Percentiles rank a stretch among this genome's conserved stretches.
phyloP scores from a whole-genome alignment of 2,329 filamentous ascomycete species.

The Cladobotryum protrusum region DNA sequence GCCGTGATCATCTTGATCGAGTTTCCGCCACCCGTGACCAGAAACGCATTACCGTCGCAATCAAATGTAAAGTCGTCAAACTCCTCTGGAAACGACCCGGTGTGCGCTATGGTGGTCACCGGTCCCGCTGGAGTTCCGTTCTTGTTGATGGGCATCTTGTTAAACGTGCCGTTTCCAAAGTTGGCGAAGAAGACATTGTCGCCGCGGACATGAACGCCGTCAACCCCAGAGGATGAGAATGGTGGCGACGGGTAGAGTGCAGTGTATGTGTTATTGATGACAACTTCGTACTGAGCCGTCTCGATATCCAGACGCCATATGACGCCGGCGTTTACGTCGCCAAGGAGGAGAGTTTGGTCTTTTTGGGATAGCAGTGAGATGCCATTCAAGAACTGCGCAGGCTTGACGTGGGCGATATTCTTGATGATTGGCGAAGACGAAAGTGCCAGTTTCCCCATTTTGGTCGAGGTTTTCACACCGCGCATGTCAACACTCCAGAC shows the following conservation, averaged over 20 bases:
- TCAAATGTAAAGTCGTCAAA: conserved; percentile 19
- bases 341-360: conserved; percentile 15
- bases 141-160: conserved; percentile 14
- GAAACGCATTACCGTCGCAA: conserved; percentile 15
- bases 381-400: conserved; percentile 22
- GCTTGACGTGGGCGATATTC: conserved; percentile 15
- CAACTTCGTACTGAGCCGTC: conserved; percentile 17
- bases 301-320: conserved; percentile 19
- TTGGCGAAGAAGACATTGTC: conserved; percentile 22
- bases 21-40: conserved; percentile 16
- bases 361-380: conserved; percentile 15
- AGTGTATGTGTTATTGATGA: conserved; percentile 20
- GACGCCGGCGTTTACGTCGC: conserved; percentile 17
- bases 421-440: conserved; percentile 12
- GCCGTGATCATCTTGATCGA: conserved; percentile 13
- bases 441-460: conserved; percentile 2
- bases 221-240: conserved; percentile 14
- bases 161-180: conserved; percentile 16
- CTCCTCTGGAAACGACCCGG: background rate
- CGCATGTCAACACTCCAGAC: conserved; percentile 19
- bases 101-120: conserved; percentile 11
- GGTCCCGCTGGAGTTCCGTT: conserved; percentile 13
- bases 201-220: conserved; percentile 21
- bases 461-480: conserved; percentile 17
- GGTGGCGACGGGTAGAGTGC: conserved; percentile 7